These are phyloP conservation scores for Penicillium nordicum DNA, from an alignment of 2,329 filamentous ascomycete genomes.

Conservation along the genomic window DNA sequence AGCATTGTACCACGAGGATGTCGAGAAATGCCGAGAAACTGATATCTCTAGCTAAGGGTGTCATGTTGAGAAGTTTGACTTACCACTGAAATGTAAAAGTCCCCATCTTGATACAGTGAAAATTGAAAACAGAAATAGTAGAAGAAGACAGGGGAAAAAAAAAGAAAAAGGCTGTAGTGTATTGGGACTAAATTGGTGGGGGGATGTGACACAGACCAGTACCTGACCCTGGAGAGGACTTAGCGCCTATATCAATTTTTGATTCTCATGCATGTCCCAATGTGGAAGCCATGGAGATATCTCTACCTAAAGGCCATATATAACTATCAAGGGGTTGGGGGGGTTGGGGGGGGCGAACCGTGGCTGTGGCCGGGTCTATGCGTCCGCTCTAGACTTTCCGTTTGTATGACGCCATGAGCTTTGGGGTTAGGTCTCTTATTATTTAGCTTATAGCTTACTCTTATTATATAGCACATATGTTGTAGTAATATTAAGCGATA, in stretches of 20 bases:
- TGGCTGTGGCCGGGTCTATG: background rate
- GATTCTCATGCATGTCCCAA: background rate
- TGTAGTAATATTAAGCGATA: no score
- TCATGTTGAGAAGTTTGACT: conserved; percentile 14
- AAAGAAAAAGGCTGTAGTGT: background rate
- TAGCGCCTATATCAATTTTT: background rate
- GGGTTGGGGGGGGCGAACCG: background rate
- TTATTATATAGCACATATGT: background rate
- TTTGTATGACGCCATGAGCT: background rate
- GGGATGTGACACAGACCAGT: conserved; percentile 23
- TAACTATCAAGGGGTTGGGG: background rate
- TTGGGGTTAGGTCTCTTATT: background rate
- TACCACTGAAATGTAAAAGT: conserved; percentile 40
- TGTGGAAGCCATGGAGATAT: background rate
- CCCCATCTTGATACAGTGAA: conserved; percentile 24
- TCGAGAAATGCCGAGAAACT: background rate
- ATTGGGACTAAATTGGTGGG: conserved; percentile 15
- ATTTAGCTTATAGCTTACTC: background rate
- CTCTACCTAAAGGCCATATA: background rate
- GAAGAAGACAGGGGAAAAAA: conserved; percentile 1
- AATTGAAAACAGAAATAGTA: background rate
- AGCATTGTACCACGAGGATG: conserved; percentile 23
- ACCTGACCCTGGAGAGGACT: conserved; percentile 3
- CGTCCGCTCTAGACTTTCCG: background rate
- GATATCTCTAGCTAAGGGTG: background rate